phyloP scores from a whole-genome alignment of 768 basidiomycete genomes.

The Serpula lacrymans region DNA sequence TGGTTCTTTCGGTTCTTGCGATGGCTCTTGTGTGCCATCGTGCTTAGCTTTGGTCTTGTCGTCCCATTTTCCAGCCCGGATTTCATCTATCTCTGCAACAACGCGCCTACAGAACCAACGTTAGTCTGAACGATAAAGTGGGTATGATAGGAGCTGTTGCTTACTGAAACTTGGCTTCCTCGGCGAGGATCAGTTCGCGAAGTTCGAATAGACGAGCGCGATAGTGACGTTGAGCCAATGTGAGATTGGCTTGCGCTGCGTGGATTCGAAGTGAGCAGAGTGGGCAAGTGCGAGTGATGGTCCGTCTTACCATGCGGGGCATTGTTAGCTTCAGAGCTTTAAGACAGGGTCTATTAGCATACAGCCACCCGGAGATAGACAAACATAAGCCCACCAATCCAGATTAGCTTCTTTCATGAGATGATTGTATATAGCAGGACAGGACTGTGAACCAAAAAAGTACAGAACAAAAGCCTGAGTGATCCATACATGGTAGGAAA shows the following conservation, averaged over 20 bases:
- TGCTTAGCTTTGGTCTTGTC: slow-evolving; percentile 40
- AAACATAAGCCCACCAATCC: slow-evolving; percentile 47
- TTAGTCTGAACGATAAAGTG: not conserved
- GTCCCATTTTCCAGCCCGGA: slow-evolving; percentile 67
- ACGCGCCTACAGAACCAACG: slow-evolving; percentile 43
- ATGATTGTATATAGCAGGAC: slow-evolving; percentile 60
- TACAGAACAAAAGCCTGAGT: slow-evolving; percentile 12
- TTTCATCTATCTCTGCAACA: slow-evolving; percentile 71
- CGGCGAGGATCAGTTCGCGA: slow-evolving; percentile 60
- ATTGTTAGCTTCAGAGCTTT: slow-evolving; percentile 48
- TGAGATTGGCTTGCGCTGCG: slow-evolving; percentile 60
- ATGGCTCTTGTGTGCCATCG: slow-evolving; percentile 9
- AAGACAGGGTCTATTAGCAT: slow-evolving; percentile 4
- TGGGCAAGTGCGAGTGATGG: not conserved
- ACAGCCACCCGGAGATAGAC: not conserved
- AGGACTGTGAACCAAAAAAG: slow-evolving; percentile 62
- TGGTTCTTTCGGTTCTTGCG: slow-evolving; percentile 16
- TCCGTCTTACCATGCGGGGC: slow-evolving; percentile 47
- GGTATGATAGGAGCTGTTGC: slow-evolving; percentile 10
- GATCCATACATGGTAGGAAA: slow-evolving; percentile 10
- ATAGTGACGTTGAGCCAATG: slow-evolving; percentile 76
- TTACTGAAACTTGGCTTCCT: slow-evolving; percentile 80
- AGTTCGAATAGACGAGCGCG: slow-evolving; percentile 67
- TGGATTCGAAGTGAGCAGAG: slow-evolving; percentile 6
- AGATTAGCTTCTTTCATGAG: slow-evolving; percentile 68